A percentile compares a stretch with the other conserved stretches of the same genome.
Evolutionary conservation across 345 rosid species (phyloP).

Genomic region (Lepidium sativum): DNA sequence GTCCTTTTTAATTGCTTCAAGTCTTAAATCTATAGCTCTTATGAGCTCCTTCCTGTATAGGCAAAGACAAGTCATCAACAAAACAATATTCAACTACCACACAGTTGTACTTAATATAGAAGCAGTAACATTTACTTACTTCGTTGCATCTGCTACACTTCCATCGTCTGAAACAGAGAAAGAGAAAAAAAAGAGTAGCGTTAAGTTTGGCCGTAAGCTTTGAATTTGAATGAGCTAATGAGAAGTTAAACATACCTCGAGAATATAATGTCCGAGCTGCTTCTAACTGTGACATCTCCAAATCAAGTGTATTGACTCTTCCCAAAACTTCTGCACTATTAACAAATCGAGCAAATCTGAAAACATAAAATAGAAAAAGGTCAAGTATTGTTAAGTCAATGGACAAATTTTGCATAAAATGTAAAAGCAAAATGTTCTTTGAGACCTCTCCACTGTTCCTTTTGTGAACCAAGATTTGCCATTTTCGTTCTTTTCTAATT

Average conservation of each 20-base stretch:
- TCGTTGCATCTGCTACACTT: conserved; percentile 39
- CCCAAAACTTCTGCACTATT: conserved; percentile 80
- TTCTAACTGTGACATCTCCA: conserved; percentile 93
- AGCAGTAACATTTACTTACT: conserved; percentile 36
- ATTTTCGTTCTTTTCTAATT: conserved; percentile 38
- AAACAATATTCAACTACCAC: neutral
- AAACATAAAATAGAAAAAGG: neutral
- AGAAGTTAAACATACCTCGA: conserved; percentile 37
- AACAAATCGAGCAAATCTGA: conserved; percentile 87
- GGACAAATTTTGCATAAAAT: neutral
- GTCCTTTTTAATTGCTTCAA: conserved; percentile 65
- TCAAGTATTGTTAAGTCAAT: neutral
- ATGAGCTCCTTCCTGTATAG: conserved; percentile 72
- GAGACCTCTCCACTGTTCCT: conserved; percentile 87
- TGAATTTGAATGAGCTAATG: neutral
- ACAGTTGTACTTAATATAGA: conserved; percentile 26
- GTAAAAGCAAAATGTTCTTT: neutral
- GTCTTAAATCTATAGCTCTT: conserved; percentile 86
- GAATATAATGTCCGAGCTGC: conserved; percentile 79
- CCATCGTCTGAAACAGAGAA: conserved; percentile 18
- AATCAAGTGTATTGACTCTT: conserved; percentile 61
- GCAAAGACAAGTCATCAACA: neutral
- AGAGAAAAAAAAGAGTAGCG: neutral
- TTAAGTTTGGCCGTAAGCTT: neutral
- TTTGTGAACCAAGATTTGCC: conserved; percentile 70